Base-by-base conservation (phyloP, 2,329 filamentous ascomycete species). In the Alternaria gansuensis region DNA sequence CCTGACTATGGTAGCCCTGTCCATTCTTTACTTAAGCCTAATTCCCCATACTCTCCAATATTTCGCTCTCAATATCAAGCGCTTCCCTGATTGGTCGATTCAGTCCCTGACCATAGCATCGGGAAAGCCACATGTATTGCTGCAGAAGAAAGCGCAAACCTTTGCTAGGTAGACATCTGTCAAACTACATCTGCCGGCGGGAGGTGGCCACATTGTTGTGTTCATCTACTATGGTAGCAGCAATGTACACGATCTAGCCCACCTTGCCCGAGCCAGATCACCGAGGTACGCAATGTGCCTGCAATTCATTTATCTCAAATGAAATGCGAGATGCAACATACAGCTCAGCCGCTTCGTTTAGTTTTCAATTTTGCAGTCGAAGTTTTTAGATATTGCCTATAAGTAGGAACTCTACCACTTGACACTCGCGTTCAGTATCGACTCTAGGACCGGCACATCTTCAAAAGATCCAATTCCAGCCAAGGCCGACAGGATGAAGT, bases 261-360 rank as follows among this genome's bases (percentile, higher is more conserved):
- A 46, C 45, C 49, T 50, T 50, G 53, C 54, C 63, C 54, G 43
- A 49, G 57, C 59, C 45, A 54, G 58, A 57, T 44, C 54, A 60
- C 55, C 34, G n/a, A 39, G 40, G 55, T 46, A 58, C 64, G 58
- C 56, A 51, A 69, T 62, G 43, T 40, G 63, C 57, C 62, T 29
- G 41, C 43, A 17, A 9, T 54, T 73, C 66, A 73, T 75, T 58
- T 74, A 74, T 66, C 64, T 59, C 5, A 74, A 73, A 74, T 75
- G 69, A 73, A 72, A 62, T 56, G 57, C 63, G 60, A 57, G 61
- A 62, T 59, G 61, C 61, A 60, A 60, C 57, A 60, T 64, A 57
- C 28, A 28, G 46, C 57, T 51, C 48, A 62, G 46, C 59, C 53
- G 56, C 45, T 45, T 63, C 21, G 43, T 51, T 34, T 36, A 34